Conservation (phyloP, 2,329 filamentous ascomycete genomes). For the Neonectria magnoliae region DNA sequence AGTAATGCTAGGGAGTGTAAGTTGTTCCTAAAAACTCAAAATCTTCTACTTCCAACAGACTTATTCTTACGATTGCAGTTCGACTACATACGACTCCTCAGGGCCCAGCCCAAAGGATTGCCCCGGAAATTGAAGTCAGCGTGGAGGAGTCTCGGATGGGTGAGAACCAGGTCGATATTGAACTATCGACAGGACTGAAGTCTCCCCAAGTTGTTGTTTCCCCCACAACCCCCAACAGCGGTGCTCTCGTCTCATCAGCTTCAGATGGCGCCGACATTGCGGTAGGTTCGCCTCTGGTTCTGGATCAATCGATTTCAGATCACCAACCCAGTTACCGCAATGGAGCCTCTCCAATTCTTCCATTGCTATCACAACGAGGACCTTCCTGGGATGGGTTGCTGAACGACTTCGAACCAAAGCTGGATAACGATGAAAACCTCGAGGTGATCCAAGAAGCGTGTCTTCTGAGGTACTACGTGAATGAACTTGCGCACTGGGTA, state of each 20-base stretch:
- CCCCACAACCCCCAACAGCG: not conserved
- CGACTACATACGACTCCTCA: slow-evolving; percentile 32
- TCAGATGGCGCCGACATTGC: not conserved
- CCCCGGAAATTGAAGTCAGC: not conserved
- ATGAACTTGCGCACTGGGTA: slow-evolving; percentile 33
- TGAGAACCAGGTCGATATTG: not conserved
- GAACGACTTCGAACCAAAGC: slow-evolving; percentile 9
- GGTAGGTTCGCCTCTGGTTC: not conserved
- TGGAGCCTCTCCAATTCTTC: not conserved
- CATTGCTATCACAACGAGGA: slow-evolving; percentile 13
- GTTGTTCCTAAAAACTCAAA: rapidly evolving
- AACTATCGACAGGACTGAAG: not conserved
- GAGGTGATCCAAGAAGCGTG: slow-evolving; percentile 32
- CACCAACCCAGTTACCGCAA: not conserved
- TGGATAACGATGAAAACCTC: not conserved
- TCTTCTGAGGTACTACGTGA: slow-evolving; percentile 33
- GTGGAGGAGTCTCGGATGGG: not conserved
- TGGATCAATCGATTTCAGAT: not conserved
- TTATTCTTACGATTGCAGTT: slow-evolving; percentile 4
- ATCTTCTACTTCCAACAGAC: too few species aligned
- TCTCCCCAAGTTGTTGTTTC: not conserved
- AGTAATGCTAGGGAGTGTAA: slow-evolving; percentile 36
- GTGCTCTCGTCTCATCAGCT: not conserved
- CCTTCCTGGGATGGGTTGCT: slow-evolving; percentile 26
- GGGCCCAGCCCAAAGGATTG: slow-evolving; percentile 14